Evolutionary conservation across 495 filamentous ascomycete genomes (phyloP), one percentile per base, ranked within the genome.

Genomic region (Echria macrotheca): DNA sequence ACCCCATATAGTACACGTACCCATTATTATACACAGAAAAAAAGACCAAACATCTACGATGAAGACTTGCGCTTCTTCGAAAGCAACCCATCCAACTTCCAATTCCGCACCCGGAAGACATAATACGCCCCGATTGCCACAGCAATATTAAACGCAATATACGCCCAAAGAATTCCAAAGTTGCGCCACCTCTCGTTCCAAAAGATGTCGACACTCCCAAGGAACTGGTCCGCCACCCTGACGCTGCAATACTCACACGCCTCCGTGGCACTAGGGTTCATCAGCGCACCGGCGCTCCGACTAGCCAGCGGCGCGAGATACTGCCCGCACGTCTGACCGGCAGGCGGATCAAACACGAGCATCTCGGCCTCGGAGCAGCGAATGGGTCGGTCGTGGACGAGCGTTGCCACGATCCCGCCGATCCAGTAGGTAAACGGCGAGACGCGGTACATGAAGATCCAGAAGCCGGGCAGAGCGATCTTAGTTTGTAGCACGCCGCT

Each of bases 381-480:
- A 5, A 80, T 73, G 0, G 50, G 25, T 1, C 69, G 66, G 5
- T 75, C 75, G 12, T 78, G 69, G 2, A 87, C 45, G 5, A 73
- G 71, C 0, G 75, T 74, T 0, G 76, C 69, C 11, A 84, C 63
- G 31, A 86, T 73, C 0, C 72, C 76, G 3, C 63, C 61, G 14
- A 85, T 73, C 9, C 81, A 68, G 57, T 87, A 86, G 1, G 79
- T 82, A 37, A 87, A 77, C 0, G 85, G 83, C 0, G 77, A 81
- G 11, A 82, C 69, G 7, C 77, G 75, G 62, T 86, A 85, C 79
- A 87, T 84, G 65, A 87, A 87, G 26, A 77, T 77, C 84, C 84
- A 89, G 66, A 87, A 87, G 0, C 76, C 65, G 2, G 83, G 82
- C 1, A 86, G 64, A 0, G 64, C 80, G 11, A 53, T 49, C 17